Conservation (phyloP, 1,284 basidiomycete species). For the Tylopilus sp. region DNA sequence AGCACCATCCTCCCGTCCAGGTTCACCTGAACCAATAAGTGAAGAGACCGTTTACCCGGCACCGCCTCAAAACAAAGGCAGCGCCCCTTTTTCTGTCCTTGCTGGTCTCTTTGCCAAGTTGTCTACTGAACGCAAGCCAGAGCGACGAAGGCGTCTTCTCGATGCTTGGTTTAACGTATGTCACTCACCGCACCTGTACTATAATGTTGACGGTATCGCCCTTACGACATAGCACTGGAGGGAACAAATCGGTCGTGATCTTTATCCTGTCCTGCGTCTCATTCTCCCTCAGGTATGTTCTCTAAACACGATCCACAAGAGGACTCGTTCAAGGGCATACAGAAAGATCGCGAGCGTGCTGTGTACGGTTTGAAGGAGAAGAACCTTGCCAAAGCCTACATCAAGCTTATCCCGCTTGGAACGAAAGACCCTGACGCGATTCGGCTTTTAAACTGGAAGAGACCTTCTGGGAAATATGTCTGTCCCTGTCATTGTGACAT, state of each 20-base stretch:
- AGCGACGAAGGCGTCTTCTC: conserved; percentile 71
- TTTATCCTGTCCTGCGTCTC: conserved; percentile 81
- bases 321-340: conserved; percentile 14
- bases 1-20: conserved; percentile 54
- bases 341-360: conserved; percentile 93
- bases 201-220: conserved; percentile 10
- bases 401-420: conserved; percentile 87
- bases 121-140: conserved; percentile 75
- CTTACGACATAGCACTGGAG: conserved; percentile 73
- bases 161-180: conserved; percentile 81
- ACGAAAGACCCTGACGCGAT: conserved; percentile 83
- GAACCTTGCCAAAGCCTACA: conserved; percentile 90
- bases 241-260: conserved; percentile 75
- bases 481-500: conserved; percentile 32
- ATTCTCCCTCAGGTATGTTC: conserved; percentile 76
- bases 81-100: conserved; percentile 72
- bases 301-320: neutral
- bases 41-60: conserved; percentile 54
- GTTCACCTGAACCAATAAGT: conserved; percentile 34
- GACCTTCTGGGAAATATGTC: conserved; percentile 77
- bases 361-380: conserved; percentile 95
- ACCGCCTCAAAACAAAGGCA: conserved; percentile 72
- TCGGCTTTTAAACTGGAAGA: conserved; percentile 91
- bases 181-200: neutral
- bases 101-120: conserved; percentile 77